Base-by-base conservation (phyloP, 192 early-diverging fungal species). In the Coemansia sp. region DNA sequence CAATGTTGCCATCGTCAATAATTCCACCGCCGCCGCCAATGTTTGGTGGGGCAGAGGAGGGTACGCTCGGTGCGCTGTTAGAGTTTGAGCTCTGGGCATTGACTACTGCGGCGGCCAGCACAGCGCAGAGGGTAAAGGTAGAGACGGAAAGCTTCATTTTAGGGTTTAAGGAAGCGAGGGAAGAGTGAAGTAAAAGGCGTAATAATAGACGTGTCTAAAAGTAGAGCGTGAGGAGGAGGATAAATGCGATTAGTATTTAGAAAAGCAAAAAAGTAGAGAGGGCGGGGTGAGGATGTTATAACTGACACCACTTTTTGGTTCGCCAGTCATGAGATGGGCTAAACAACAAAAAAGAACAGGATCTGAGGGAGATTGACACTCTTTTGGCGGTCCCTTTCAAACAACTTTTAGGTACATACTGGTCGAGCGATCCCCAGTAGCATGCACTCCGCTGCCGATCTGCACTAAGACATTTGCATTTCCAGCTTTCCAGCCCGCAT, bases 141-240 rank as follows among this genome's bases (percentile, higher is more conserved):
- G 74, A 70, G 43, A 68, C 49, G 52, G 68, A 65, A 43, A 76
- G 57, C 74, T 76, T 76, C 74, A 76, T 76, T 42, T 35, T 70
- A 26, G 44, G 3, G n/a, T 33, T 30, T 35, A 26, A 37, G 59
- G 17, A 28, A 19, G 28, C 28, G 63, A 64, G 44, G 19, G 30
- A 55, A 13, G 38, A 49, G 49, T 23, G 44, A 33, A 26, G 9
- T 35, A 28, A 28, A 28, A 28, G 32, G 46, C 4, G 59, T 10
- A 16, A 10, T 52, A 21, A 64, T 32, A 39, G 11, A 35, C 4
- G 11, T 23, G 46, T 62, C 33, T 13, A 52, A 66, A 37, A 35
- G 30, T 44, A 63, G 38, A 52, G 9, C 37, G 49, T 42, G 42
- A 44, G 38, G 2, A 44, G 38, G 0, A 14, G 17, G 49, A 44